These are phyloP conservation scores for Prunella vulgaris DNA, from an alignment of 257 asterid genomes.

Conservation along the genomic window DNA sequence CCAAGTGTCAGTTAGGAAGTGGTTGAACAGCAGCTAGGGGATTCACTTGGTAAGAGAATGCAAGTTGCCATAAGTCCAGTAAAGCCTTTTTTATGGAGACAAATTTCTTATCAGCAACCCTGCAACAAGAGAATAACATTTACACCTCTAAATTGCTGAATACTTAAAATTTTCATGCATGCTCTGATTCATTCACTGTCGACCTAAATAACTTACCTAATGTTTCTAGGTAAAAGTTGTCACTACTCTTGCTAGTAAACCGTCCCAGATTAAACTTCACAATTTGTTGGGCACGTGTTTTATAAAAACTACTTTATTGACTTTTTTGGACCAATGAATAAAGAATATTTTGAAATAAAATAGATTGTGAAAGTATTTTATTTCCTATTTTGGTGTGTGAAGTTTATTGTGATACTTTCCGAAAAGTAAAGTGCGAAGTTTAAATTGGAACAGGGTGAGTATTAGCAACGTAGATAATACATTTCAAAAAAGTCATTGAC, in stretches of 20 bases:
- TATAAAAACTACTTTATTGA: too few relatives aligned
- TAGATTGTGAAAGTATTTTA: too few relatives aligned
- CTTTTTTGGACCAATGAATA: too few relatives aligned
- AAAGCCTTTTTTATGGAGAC: conserved; percentile 50
- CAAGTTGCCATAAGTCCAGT: conserved; percentile 83
- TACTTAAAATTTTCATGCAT: neutral
- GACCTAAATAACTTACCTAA: neutral
- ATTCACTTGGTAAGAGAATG: conserved; percentile 90
- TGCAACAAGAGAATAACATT: conserved; percentile 28
- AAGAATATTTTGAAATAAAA: too few relatives aligned
- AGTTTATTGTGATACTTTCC: too few relatives aligned
- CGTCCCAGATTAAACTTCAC: too few relatives aligned
- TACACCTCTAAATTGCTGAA: neutral
- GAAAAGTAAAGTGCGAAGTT: too few relatives aligned
- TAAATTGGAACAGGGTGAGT: too few relatives aligned
- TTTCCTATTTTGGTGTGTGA: too few relatives aligned
- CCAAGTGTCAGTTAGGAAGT: conserved; percentile 49
- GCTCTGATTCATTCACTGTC: neutral
- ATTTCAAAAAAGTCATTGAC: neutral
- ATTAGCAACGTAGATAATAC: neutral
- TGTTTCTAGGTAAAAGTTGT: neutral
- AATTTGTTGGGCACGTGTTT: too few relatives aligned
- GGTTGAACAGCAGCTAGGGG: conserved; percentile 91
- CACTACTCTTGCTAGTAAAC: neutral
- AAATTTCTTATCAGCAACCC: conserved; percentile 46